Base-by-base conservation (phyloP, 306 rosid species). In the Astragalus glycyphyllos region DNA sequence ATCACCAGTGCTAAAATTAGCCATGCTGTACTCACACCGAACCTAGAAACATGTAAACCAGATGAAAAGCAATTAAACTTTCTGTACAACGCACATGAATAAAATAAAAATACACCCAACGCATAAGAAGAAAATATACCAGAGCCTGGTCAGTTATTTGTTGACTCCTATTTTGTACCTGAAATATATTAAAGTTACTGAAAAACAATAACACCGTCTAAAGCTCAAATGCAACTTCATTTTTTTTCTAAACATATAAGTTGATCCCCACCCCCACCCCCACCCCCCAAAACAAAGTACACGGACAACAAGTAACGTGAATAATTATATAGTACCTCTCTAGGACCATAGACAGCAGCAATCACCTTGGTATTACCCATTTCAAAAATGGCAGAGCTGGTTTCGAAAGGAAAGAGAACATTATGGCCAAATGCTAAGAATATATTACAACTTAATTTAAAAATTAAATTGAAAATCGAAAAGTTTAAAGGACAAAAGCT, bases 1-100 rank as follows among this genome's bases (percentile, higher is more conserved):
- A 86, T 92, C 98, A 41, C 98, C 98, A 0, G 97, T 88, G 75
- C 98, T 90, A 80, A 90, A 92, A 81, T 90, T 90, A 77, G 97
- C 93, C 97, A 92, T 90, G 78, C 84, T 92, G 68, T 90, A 92
- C 71, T 92, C 98, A 66, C 97, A 90, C 1, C 97, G 85, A 76
- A 92, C 89, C 98, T 90, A 56, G 73, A 66, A 17, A 42, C 15
- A 75, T 34, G 49, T 31, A 54, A 63, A 57, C 37, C 58, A 69
- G 11, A 53, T 45, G 61, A 41, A 56, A 42, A 50, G 4, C 16
- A 14, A 63, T 44, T 17, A 45, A 56, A n/a, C 35, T 8, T 51
- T 29, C 60, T 26, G 61, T 9, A 42, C 70, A 53, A 44, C 26
- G 71, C 54, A 15, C 41, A 53, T 61, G 46, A 55, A 41, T 45